These are phyloP conservation scores for Kazachstania martiniae DNA, from an alignment of 805 yeast species.

Conservation along the genomic window DNA sequence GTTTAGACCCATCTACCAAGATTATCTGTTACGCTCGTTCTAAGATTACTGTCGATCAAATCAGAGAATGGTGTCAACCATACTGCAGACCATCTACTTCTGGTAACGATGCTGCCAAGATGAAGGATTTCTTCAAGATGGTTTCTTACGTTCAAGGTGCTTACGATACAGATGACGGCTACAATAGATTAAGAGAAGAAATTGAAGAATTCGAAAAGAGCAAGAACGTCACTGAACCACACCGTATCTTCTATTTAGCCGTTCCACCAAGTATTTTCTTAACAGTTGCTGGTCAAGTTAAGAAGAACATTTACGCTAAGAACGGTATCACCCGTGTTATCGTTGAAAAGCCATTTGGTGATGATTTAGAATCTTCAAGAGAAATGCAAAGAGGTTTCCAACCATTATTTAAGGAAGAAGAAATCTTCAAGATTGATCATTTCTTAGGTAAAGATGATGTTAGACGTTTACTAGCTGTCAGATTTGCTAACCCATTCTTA, in stretches of 20 bases:
- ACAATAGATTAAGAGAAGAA: slow-evolving; percentile 38
- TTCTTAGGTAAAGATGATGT: slow-evolving; percentile 97
- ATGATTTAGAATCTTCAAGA: slow-evolving; percentile 68
- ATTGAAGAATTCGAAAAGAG: slow-evolving; percentile 51
- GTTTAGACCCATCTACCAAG: slow-evolving; percentile 55
- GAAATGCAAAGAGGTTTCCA: slow-evolving; percentile 65
- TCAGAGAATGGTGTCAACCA: slow-evolving; percentile 53
- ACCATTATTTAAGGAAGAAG: slow-evolving; percentile 83
- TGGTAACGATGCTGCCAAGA: slow-evolving; percentile 30
- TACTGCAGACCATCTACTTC: slow-evolving; percentile 45
- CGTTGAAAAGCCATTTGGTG: slow-evolving; percentile 96
- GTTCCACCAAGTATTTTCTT: slow-evolving; percentile 89
- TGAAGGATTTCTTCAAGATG: slow-evolving; percentile 54
- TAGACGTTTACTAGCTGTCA: slow-evolving; percentile 74
- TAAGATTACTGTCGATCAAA: slow-evolving; percentile 51
- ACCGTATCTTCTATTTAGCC: slow-evolving; percentile 84
- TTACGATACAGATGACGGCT: slow-evolving; percentile 72
- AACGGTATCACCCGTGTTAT: slow-evolving; percentile 69
- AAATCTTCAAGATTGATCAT: slow-evolving; percentile 90
- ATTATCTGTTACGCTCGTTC: slow-evolving; percentile 92
- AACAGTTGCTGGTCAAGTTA: slow-evolving; percentile 61
- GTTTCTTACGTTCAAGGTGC: slow-evolving; percentile 63
- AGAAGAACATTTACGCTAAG: slow-evolving; percentile 51
- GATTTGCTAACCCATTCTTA: slow-evolving; percentile 83
- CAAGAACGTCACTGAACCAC: slow-evolving; percentile 39